A percentile compares a stretch with the other conserved stretches of the same genome.
These are phyloP conservation scores for Iberis amara DNA, from an alignment of 441 rosid species.

Conservation along the genomic window DNA sequence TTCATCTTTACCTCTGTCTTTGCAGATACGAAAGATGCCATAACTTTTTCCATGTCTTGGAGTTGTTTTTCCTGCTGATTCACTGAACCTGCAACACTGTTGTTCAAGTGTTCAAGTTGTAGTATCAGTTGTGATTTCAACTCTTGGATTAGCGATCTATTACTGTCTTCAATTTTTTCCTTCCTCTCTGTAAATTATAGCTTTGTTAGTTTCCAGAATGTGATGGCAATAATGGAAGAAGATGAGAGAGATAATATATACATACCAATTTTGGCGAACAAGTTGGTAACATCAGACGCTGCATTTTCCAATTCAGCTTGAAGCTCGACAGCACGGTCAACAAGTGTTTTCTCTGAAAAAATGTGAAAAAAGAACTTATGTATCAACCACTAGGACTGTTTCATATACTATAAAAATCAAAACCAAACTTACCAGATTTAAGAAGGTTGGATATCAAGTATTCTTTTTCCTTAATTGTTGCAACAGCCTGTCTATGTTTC, in stretches of 20 bases:
- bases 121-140: slow-evolving; percentile 71
- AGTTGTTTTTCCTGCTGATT: slow-evolving; percentile 80
- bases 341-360: slow-evolving; percentile 72
- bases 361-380: slow-evolving; percentile 6
- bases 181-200: slow-evolving; percentile 61
- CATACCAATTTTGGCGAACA: slow-evolving; percentile 90
- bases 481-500: slow-evolving; percentile 84
- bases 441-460: slow-evolving; percentile 83
- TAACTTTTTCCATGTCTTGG: slow-evolving; percentile 85
- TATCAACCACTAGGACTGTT: slow-evolving; percentile 11
- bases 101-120: slow-evolving; percentile 77
- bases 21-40: slow-evolving; percentile 81
- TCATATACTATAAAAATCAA: not conserved
- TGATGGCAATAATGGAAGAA: slow-evolving; percentile 15
- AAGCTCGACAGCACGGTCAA: slow-evolving; percentile 82
- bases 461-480: slow-evolving; percentile 86
- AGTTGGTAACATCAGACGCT: slow-evolving; percentile 78
- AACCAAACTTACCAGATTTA: slow-evolving; percentile 62
- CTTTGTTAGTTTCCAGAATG: slow-evolving; percentile 21
- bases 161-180: slow-evolving; percentile 87
- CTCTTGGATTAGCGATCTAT: slow-evolving; percentile 63
- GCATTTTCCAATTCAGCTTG: slow-evolving; percentile 79
- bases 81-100: slow-evolving; percentile 78
- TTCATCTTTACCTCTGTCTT: slow-evolving; percentile 61
- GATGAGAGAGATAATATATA: slow-evolving; percentile 17